phyloP scores from a whole-genome alignment of 1,284 basidiomycete species.

The Entoloma clypeatum region DNA sequence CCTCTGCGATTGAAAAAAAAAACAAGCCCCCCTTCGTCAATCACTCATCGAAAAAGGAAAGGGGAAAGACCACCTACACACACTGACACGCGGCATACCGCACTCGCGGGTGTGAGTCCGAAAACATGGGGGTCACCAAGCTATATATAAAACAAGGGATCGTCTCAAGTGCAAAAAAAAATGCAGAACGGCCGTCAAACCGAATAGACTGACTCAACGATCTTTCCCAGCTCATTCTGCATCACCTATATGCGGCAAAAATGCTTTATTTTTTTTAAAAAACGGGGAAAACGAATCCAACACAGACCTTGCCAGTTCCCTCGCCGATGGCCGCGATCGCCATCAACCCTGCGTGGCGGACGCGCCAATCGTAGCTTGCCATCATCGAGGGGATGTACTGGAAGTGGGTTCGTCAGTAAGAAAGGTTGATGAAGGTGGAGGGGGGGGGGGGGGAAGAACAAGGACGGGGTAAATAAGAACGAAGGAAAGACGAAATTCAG shows the following conservation, averaged over 20 bases:
- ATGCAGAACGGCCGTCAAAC: background rate
- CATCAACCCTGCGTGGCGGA: slow-evolving; percentile 78
- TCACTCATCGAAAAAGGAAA: slow-evolving; percentile 1
- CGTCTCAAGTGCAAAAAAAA: slow-evolving; percentile 2
- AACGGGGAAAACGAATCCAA: background rate
- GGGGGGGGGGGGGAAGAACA: too few relatives aligned
- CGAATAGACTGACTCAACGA: slow-evolving; percentile 54
- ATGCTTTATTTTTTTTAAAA: slow-evolving; percentile 1
- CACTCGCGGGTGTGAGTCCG: slow-evolving; percentile 76
- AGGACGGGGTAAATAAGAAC: too few relatives aligned
- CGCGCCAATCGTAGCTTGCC: slow-evolving; percentile 74
- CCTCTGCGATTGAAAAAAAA: slow-evolving; percentile 43
- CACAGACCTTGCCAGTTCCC: slow-evolving; percentile 59
- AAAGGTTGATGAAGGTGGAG: too few relatives aligned
- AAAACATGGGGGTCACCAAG: slow-evolving; percentile 71
- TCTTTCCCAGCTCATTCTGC: slow-evolving; percentile 71
- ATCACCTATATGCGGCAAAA: slow-evolving; percentile 48
- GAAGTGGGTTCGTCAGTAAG: too few relatives aligned
- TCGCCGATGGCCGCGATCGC: slow-evolving; percentile 77
- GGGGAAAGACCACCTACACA: slow-evolving; percentile 50
- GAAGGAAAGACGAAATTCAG: too few relatives aligned
- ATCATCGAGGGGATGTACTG: slow-evolving; percentile 75
- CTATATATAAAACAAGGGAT: slow-evolving; percentile 32
- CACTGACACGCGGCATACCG: slow-evolving; percentile 85
- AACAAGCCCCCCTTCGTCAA: too few relatives aligned